Percentiles rank a stretch among this genome's conserved stretches.
These are phyloP conservation scores for Ogataea paraovalis DNA, from an alignment of 805 yeast species.

Conservation along the genomic window DNA sequence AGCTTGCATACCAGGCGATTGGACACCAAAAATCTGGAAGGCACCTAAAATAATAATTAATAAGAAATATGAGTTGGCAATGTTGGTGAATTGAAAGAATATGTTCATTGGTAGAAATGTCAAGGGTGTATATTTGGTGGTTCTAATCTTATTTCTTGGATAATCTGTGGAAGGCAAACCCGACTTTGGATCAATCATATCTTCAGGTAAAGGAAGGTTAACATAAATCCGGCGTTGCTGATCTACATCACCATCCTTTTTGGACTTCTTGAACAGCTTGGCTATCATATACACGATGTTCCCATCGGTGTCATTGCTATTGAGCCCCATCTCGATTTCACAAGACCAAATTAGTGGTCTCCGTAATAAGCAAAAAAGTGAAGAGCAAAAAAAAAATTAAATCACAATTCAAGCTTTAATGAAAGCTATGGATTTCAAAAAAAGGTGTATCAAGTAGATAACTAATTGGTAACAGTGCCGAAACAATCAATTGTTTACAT, in stretches of 20 bases:
- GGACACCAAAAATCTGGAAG: constrained; percentile 70
- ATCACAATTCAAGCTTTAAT: no score
- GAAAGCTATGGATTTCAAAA: no score
- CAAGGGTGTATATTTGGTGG: constrained; percentile 59
- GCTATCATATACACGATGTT: constrained; percentile 5
- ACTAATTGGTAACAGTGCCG: no score
- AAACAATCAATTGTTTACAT: background rate
- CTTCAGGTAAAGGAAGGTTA: constrained; percentile 58
- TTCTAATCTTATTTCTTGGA: constrained; percentile 56
- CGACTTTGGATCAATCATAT: constrained; percentile 50
- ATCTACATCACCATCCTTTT: background rate
- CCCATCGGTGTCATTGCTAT: constrained; percentile 2
- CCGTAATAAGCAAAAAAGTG: no score
- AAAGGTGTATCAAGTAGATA: no score
- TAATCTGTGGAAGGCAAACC: constrained; percentile 40
- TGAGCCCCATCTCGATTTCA: background rate
- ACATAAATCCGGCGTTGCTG: constrained; percentile 46
- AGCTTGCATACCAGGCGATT: constrained; percentile 68
- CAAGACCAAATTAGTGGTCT: background rate
- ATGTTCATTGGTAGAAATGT: constrained; percentile 56
- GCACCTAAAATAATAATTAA: constrained; percentile 52
- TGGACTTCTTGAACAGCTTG: constrained; percentile 1
- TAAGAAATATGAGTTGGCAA: constrained; percentile 59
- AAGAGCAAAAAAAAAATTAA: no score
- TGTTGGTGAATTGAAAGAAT: constrained; percentile 50